Conservation (phyloP, 1,284 basidiomycete species). For the Mycena citricolor region DNA sequence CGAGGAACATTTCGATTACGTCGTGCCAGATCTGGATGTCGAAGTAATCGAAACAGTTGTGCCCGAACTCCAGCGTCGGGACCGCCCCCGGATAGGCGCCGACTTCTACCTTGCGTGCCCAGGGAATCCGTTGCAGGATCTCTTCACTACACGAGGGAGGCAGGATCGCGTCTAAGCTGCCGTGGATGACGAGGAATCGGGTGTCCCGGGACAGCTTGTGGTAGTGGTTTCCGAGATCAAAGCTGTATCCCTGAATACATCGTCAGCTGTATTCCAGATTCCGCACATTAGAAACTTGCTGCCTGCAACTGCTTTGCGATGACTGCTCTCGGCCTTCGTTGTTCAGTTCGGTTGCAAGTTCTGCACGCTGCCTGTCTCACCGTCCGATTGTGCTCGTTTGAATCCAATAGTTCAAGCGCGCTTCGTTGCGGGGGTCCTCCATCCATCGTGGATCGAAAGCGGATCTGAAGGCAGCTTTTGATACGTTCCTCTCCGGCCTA, state of each 20-base stretch:
- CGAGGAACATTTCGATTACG: constrained; percentile 39
- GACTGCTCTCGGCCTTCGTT: constrained; percentile 6
- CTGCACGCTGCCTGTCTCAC: constrained; percentile 28
- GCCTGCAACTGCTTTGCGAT: constrained; percentile 34
- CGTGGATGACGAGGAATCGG: constrained; percentile 43
- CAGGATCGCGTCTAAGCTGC: constrained; percentile 39
- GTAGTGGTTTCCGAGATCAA: constrained; percentile 36
- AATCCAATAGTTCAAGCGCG: constrained; percentile 32
- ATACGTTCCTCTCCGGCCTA: too few relatives aligned
- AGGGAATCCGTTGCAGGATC: constrained; percentile 37
- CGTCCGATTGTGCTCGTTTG: constrained; percentile 31
- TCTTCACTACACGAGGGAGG: constrained; percentile 37
- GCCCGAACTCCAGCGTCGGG: constrained; percentile 40
- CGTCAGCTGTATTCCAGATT: background rate
- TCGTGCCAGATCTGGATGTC: constrained; percentile 40
- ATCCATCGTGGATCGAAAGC: constrained; percentile 41
- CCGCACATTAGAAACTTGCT: constrained; percentile 23
- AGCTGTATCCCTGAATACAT: constrained; percentile 31
- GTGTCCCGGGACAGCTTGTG: constrained; percentile 32
- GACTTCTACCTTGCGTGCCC: constrained; percentile 35
- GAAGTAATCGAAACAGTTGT: constrained; percentile 49
- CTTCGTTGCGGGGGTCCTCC: constrained; percentile 29
- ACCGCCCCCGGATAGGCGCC: constrained; percentile 38
- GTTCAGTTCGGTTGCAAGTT: constrained; percentile 20
- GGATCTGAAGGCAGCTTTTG: too few relatives aligned